Percentiles rank a stretch among this genome's conserved stretches.
These are phyloP conservation scores for Elasticomyces elasticus DNA, from an alignment of 495 filamentous ascomycete species.

Conservation along the genomic window DNA sequence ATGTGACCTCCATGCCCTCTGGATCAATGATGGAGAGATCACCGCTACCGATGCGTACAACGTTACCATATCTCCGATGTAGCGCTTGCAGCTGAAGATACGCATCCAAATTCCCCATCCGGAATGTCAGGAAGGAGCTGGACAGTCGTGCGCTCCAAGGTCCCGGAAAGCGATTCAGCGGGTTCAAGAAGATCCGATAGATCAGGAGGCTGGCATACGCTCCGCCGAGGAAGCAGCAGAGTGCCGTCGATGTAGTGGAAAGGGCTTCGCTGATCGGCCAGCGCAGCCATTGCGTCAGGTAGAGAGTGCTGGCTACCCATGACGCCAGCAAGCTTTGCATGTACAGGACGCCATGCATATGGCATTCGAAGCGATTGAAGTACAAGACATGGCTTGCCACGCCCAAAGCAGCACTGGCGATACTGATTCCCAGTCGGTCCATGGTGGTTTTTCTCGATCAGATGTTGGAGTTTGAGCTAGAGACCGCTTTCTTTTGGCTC, in stretches of 20 bases:
- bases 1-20: conserved; percentile 28
- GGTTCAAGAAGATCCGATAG: conserved; percentile 41
- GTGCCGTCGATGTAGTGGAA: background rate
- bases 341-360: conserved; percentile 5
- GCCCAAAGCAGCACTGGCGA: background rate
- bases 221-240: conserved; percentile 6
- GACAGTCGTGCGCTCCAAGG: conserved; percentile 35
- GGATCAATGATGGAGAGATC: conserved; percentile 34
- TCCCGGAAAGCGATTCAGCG: conserved; percentile 38
- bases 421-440: background rate
- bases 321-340: background rate
- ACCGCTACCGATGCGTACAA: conserved; percentile 20
- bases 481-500: too few relatives aligned
- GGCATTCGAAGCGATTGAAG: conserved; percentile 14
- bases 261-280: background rate
- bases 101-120: conserved; percentile 4
- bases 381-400: conserved; percentile 8
- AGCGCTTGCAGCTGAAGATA: conserved; percentile 12
- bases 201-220: conserved; percentile 38
- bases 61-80: conserved; percentile 14
- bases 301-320: background rate
- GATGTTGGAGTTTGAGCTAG: too few relatives aligned
- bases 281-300: background rate
- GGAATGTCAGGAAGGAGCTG: conserved; percentile 30
- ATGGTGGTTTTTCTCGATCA: too few relatives aligned